Evolutionary conservation across 2,329 filamentous ascomycete genomes (phyloP), one percentile per base, ranked within the genome.

Genomic region (Colletotrichum lini): DNA sequence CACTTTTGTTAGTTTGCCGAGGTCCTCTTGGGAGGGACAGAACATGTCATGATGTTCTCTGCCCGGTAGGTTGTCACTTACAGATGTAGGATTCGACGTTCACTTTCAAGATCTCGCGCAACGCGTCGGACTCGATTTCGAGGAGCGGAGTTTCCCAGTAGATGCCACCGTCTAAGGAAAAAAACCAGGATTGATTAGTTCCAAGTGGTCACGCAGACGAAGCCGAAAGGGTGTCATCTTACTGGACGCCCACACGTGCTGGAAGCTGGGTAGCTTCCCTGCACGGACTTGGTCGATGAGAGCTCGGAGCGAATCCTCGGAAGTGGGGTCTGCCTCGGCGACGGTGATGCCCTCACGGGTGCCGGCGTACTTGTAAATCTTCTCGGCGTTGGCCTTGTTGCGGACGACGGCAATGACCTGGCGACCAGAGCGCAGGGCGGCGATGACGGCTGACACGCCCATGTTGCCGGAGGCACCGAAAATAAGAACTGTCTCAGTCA

Each of bases 391-490:
- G 2, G 60, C 74, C 56, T 81, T 73, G 70, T 78, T 82, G 35
- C 82, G 78, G 2, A 82, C 80, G 26, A 84, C 73, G 15, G 82
- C 81, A 9, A 83, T 72, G 18, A 83, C 81, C 2, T 78, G 74
- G 53, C 77, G 77, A 16, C 73, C 70, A 5, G 77, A 75, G 12
- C 70, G 73, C 30, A 82, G 66, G 1, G 80, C 77, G 10, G 70
- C 79, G 1, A 73, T 77, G 30, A 81, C 71, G 44, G 78, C 80
- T 4, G 80, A 73, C 8, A 79, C 72, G 70, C 82, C 81, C 58
- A 83, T 81, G 71, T 83, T 82, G 23, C 81, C 81, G 8, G 81
- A 82, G 1, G 81, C 77, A 47, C 81, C 82, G 53, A 83, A 76
- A 44, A 84, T 73, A 21, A 84, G 77, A 61, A 84, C 78, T 9